phyloP scores from a whole-genome alignment of 192 early-diverging fungal genomes.

The Spizellomyces punctatus region DNA sequence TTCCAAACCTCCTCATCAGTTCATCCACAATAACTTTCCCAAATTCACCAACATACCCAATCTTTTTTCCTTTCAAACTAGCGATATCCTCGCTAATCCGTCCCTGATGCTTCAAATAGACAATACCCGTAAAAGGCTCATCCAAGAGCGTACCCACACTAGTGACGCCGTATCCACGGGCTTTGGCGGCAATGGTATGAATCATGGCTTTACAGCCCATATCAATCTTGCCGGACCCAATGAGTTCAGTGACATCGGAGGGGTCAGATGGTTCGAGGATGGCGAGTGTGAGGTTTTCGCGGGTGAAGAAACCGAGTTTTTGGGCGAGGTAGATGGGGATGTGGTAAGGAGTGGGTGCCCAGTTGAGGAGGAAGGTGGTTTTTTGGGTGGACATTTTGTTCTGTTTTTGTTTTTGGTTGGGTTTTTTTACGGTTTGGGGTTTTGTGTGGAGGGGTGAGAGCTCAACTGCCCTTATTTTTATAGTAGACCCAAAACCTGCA shows the following conservation, averaged over 20 bases:
- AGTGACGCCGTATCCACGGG: slow-evolving; percentile 64
- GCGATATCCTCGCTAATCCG: slow-evolving; percentile 61
- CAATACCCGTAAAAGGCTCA: slow-evolving; percentile 67
- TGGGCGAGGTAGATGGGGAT: slow-evolving; percentile 65
- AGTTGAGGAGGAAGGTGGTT: slow-evolving; percentile 44
- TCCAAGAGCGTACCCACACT: slow-evolving; percentile 66
- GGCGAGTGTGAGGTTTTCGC: slow-evolving; percentile 65
- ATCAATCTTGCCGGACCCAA: slow-evolving; percentile 61
- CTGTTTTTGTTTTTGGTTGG: neutral
- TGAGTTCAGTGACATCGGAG: slow-evolving; percentile 66
- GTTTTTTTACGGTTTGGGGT: too few species aligned
- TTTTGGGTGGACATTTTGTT: slow-evolving; percentile 50
- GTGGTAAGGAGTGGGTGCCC: slow-evolving; percentile 64
- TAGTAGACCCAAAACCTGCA: too few species aligned
- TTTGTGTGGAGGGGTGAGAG: too few species aligned
- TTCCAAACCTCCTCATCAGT: slow-evolving; percentile 32
- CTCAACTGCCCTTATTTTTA: too few species aligned
- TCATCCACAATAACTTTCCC: slow-evolving; percentile 68
- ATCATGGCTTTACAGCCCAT: slow-evolving; percentile 72
- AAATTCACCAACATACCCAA: slow-evolving; percentile 63
- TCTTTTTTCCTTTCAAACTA: slow-evolving; percentile 54
- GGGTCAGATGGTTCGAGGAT: slow-evolving; percentile 69
- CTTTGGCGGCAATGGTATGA: slow-evolving; percentile 69
- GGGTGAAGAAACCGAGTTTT: slow-evolving; percentile 60
- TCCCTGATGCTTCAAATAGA: slow-evolving; percentile 53